Evolutionary conservation across 2,329 filamentous ascomycete genomes (phyloP).

Genomic region (Aspergillus niger): DNA sequence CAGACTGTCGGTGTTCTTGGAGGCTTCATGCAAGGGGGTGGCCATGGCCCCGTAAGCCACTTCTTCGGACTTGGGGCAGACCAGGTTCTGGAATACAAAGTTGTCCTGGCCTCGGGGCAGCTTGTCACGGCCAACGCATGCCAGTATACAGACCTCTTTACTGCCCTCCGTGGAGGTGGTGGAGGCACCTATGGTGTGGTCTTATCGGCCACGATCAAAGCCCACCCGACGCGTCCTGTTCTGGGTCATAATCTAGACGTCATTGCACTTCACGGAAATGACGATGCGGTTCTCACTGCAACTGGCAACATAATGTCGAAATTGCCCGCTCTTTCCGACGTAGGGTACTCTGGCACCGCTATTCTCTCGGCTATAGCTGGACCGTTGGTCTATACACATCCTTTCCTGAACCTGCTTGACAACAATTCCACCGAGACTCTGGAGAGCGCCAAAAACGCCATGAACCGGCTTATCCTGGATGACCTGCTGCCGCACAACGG

Average conservation of each 20-base stretch:
- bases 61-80: slow-evolving; percentile 50
- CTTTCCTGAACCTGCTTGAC: slow-evolving; percentile 12
- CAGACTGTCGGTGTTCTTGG: slow-evolving; percentile 30
- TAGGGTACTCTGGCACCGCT: slow-evolving; percentile 15
- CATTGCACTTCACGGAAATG: not conserved
- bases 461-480: slow-evolving; percentile 8
- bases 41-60: slow-evolving; percentile 43
- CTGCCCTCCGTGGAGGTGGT: slow-evolving; percentile 46
- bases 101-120: slow-evolving; percentile 43
- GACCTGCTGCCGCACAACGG: slow-evolving; percentile 15
- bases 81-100: slow-evolving; percentile 47
- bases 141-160: slow-evolving; percentile 32
- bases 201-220: slow-evolving; percentile 20
- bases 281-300: slow-evolving; percentile 1
- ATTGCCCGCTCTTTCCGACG: slow-evolving; percentile 14
- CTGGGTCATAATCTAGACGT: slow-evolving; percentile 12
- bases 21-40: slow-evolving; percentile 46
- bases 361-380: not conserved
- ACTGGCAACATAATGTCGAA: slow-evolving; percentile 9
- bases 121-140: slow-evolving; percentile 39
- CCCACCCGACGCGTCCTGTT: slow-evolving; percentile 15
- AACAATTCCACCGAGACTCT: slow-evolving; percentile 10
- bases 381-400: slow-evolving; percentile 1
- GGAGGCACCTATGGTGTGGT: slow-evolving; percentile 34
- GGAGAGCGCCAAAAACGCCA: slow-evolving; percentile 6